Conservation (phyloP, 768 basidiomycete genomes). For the Pulveroboletus frians region DNA sequence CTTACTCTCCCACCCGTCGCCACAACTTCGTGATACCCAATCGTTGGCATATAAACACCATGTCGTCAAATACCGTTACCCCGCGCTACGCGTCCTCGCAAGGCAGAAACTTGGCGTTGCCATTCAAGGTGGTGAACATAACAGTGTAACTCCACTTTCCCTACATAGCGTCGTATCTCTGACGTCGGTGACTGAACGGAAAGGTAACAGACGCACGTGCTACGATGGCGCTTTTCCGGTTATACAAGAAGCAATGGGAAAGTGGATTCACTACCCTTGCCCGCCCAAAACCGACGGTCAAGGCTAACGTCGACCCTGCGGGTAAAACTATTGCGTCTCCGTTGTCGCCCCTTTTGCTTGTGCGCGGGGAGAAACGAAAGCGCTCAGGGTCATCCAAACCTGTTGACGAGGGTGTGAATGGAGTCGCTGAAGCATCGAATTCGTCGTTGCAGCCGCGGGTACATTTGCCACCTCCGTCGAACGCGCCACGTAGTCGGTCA, state of each 20-base stretch:
- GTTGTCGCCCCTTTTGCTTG: not conserved
- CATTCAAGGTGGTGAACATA: slow-evolving; percentile 89
- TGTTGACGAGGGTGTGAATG: not conserved
- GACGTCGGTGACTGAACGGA: not conserved
- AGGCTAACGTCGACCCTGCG: not conserved
- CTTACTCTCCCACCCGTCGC: slow-evolving; percentile 64
- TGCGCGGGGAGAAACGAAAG: slow-evolving; percentile 14
- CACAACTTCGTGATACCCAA: slow-evolving; percentile 68
- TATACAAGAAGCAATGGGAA: slow-evolving; percentile 84
- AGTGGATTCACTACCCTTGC: slow-evolving; percentile 28
- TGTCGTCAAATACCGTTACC: slow-evolving; percentile 54
- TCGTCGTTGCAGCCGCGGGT: not conserved
- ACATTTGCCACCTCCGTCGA: not conserved
- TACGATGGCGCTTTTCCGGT: slow-evolving; percentile 87
- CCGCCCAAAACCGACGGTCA: not conserved
- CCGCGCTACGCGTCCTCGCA: slow-evolving; percentile 75
- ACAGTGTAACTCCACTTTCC: slow-evolving; percentile 54
- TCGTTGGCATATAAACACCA: slow-evolving; percentile 47
- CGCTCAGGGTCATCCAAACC: not conserved
- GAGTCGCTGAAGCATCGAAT: not conserved
- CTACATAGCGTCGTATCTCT: not conserved
- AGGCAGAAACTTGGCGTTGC: slow-evolving; percentile 70
- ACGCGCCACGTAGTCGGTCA: not conserved
- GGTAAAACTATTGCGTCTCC: not conserved
- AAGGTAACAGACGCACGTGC: slow-evolving; percentile 92